These are phyloP conservation scores for Arabidopsis thaliana DNA, from an alignment of 345 rosid genomes.

Conservation along the genomic window DNA sequence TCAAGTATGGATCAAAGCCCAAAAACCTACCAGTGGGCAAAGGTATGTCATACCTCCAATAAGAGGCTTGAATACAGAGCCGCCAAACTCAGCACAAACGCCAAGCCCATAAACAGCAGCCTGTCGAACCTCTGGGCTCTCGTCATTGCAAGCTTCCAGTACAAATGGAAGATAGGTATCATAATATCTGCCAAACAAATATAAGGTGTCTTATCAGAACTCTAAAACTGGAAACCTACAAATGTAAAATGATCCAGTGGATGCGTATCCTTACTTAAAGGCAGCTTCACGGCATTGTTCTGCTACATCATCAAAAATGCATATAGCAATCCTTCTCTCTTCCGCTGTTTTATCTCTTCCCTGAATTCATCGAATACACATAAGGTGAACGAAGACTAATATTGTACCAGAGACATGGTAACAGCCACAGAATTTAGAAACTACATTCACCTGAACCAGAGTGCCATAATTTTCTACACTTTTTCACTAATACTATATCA, in stretches of 20 bases:
- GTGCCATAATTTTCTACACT: neutral
- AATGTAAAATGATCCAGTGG: conserved; percentile 6
- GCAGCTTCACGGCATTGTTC: conserved; percentile 97
- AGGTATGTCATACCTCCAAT: conserved; percentile 72
- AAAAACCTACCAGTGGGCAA: conserved; percentile 17
- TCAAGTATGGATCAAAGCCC: neutral
- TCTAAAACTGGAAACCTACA: conserved; percentile 16
- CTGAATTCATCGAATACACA: conserved; percentile 47
- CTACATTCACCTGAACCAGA: conserved; percentile 20
- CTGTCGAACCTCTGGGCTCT: conserved; percentile 95
- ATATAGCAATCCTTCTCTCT: conserved; percentile 99
- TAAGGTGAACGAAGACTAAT: conserved; percentile 8
- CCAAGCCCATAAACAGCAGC: conserved; percentile 99
- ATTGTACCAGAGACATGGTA: conserved; percentile 10
- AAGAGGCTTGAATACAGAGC: conserved; percentile 84
- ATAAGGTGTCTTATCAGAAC: conserved; percentile 31
- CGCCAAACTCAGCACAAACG: conserved; percentile 99
- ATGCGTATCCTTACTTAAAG: conserved; percentile 65
- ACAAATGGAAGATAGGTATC: conserved; percentile 95
- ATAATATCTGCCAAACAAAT: conserved; percentile 68
- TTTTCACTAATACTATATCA: conserved; percentile 1
- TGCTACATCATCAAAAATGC: conserved; percentile 99
- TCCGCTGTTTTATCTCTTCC: conserved; percentile 99
- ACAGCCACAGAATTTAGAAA: neutral
- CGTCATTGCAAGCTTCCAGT: conserved; percentile 98